Conservation (phyloP, 345 rosid species). For the Alliaria petiolata region DNA sequence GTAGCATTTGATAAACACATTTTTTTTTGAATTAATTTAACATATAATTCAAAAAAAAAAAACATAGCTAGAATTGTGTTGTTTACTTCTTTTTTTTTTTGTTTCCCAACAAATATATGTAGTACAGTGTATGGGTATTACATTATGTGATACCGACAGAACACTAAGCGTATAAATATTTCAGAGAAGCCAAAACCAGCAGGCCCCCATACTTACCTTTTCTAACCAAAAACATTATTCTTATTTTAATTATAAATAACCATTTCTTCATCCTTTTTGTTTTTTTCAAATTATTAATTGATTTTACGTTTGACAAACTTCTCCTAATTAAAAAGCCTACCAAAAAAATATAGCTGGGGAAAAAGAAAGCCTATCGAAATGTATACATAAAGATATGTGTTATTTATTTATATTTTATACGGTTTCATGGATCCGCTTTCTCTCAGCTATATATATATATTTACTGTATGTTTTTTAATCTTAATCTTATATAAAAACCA, state of each 20-base stretch:
- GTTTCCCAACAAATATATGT: not conserved
- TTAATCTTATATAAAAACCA: slow-evolving; percentile 11
- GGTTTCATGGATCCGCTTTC: slow-evolving; percentile 28
- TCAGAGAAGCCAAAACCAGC: not conserved
- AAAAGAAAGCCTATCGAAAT: not conserved
- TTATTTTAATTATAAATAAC: not conserved
- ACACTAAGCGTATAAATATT: not conserved
- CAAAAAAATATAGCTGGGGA: slow-evolving; percentile 1
- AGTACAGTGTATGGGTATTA: not conserved
- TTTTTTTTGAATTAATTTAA: no score
- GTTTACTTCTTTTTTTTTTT: no score
- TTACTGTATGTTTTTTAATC: not conserved
- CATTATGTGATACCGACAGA: slow-evolving; percentile 1
- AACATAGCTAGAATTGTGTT: not conserved
- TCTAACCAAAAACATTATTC: not conserved
- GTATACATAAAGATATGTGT: not conserved
- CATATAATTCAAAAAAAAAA: no score
- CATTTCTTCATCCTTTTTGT: not conserved
- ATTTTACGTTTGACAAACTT: slow-evolving; percentile 25
- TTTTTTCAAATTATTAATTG: slow-evolving; percentile 16
- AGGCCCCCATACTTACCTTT: slow-evolving; percentile 16
- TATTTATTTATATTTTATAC: not conserved
- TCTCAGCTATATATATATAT: not conserved
- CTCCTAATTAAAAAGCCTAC: slow-evolving; percentile 5
- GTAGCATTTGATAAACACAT: no score